Evolutionary conservation across 306 rosid species (phyloP).

Genomic region (Lathyrus sativus): DNA sequence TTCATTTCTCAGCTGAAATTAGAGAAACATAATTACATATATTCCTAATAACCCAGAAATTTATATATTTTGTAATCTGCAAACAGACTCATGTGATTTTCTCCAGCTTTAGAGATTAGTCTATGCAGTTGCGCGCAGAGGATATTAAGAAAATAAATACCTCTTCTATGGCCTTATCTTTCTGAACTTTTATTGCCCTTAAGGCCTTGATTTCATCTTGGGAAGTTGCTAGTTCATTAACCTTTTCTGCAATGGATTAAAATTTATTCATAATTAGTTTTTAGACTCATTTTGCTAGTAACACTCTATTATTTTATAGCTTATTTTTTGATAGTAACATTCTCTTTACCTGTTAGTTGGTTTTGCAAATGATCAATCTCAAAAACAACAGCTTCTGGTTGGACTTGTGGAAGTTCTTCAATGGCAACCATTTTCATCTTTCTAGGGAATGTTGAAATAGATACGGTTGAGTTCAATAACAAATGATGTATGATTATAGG

Average conservation of each 20-base stretch:
- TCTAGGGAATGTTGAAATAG: constrained; percentile 21
- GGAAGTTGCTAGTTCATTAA: constrained; percentile 54
- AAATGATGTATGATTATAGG: not conserved
- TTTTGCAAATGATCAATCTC: constrained; percentile 77
- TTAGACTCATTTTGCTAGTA: not conserved
- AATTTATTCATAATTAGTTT: constrained; percentile 13
- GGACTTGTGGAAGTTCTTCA: constrained; percentile 57
- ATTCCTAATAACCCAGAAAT: constrained; percentile 2
- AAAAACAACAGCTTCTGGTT: constrained; percentile 58
- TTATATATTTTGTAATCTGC: constrained; percentile 10
- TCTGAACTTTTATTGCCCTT: constrained; percentile 66
- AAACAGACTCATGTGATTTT: not conserved
- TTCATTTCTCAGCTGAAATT: constrained; percentile 66
- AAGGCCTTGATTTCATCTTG: constrained; percentile 77
- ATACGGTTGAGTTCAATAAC: not conserved
- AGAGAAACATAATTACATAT: constrained; percentile 1
- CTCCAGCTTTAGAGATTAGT: too few species aligned
- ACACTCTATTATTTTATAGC: not conserved
- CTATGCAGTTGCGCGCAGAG: too few species aligned
- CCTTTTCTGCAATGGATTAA: constrained; percentile 57
- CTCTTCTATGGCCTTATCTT: constrained; percentile 85
- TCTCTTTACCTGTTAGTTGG: constrained; percentile 56
- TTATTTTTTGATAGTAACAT: not conserved
- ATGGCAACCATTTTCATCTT: constrained; percentile 51
- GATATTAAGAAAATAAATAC: constrained; percentile 39